Conservation (phyloP, 2,329 filamentous ascomycete species). For the Diaporthe vexans region DNA sequence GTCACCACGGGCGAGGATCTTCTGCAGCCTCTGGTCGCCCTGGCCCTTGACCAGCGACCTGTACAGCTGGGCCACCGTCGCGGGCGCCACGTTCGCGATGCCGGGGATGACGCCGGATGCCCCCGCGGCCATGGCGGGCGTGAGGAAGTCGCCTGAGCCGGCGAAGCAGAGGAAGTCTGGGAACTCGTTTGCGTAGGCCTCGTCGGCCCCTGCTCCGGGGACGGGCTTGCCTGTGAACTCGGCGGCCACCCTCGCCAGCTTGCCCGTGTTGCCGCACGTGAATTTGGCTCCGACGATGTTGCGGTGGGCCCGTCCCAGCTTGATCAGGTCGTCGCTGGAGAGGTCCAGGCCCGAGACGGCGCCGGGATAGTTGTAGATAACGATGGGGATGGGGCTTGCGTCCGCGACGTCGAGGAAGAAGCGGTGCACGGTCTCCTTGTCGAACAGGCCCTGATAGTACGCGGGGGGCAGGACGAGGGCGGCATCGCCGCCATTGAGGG, state of each 20-base stretch:
- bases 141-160: slow-evolving; percentile 80
- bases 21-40: slow-evolving; percentile 68
- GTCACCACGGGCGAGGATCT: slow-evolving; percentile 75
- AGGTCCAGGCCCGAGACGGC: slow-evolving; percentile 66
- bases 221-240: slow-evolving; percentile 43
- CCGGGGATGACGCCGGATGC: slow-evolving; percentile 81
- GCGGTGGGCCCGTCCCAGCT: slow-evolving; percentile 60
- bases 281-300: slow-evolving; percentile 69
- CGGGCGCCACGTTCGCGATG: slow-evolving; percentile 78
- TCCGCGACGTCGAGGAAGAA: slow-evolving; percentile 73
- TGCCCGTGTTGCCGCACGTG: slow-evolving; percentile 71
- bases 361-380: slow-evolving; percentile 70
- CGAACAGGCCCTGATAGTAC: slow-evolving; percentile 75
- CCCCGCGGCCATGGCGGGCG: slow-evolving; percentile 78
- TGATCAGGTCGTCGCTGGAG: slow-evolving; percentile 63
- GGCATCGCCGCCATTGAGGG: slow-evolving; percentile 74
- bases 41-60: slow-evolving; percentile 67
- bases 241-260: slow-evolving; percentile 68
- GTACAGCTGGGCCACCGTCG: slow-evolving; percentile 67
- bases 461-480: slow-evolving; percentile 76
- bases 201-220: slow-evolving; percentile 24
- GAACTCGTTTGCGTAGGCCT: slow-evolving; percentile 34
- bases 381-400: slow-evolving; percentile 62
- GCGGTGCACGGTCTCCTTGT: slow-evolving; percentile 65
- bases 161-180: slow-evolving; percentile 76